Evolutionary conservation across 345 rosid genomes (phyloP).

Genomic region (Brassica cretica): DNA sequence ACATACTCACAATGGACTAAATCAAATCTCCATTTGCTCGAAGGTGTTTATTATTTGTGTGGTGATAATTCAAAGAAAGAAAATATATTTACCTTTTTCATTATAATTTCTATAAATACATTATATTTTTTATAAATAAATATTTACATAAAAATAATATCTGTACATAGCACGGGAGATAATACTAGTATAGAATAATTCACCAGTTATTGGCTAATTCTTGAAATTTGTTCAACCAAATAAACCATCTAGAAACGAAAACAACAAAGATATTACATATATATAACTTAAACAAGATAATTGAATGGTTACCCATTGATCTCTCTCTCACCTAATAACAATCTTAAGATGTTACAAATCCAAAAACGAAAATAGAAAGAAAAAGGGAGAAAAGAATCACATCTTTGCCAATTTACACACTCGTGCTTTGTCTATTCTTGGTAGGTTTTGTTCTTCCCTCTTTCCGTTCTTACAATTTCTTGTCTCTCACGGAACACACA

Average conservation of each 20-base stretch:
- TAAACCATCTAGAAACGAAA: slow-evolving; percentile 5
- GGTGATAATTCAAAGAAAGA: too few relatives aligned
- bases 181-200: not conserved
- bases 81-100: too few relatives aligned
- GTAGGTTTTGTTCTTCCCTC: slow-evolving; percentile 43
- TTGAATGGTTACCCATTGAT: slow-evolving; percentile 39
- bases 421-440: slow-evolving; percentile 34
- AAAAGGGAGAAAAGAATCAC: not conserved
- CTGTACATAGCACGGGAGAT: too few relatives aligned
- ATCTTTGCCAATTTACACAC: slow-evolving; percentile 16
- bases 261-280: slow-evolving; percentile 27
- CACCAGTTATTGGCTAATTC: slow-evolving; percentile 6
- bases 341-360: slow-evolving; percentile 28
- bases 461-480: slow-evolving; percentile 18
- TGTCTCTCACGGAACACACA: slow-evolving; percentile 2
- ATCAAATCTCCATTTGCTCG: too few relatives aligned
- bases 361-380: not conserved
- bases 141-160: too few relatives aligned
- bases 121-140: too few relatives aligned
- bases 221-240: slow-evolving; percentile 23
- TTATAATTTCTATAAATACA: too few relatives aligned
- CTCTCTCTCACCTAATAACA: slow-evolving; percentile 34
- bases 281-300: slow-evolving; percentile 30
- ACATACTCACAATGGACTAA: too few relatives aligned
- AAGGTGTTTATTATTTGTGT: too few relatives aligned